Conservation (phyloP, 2,329 filamentous ascomycete genomes). For the Allantophomopsis cytisporea region DNA sequence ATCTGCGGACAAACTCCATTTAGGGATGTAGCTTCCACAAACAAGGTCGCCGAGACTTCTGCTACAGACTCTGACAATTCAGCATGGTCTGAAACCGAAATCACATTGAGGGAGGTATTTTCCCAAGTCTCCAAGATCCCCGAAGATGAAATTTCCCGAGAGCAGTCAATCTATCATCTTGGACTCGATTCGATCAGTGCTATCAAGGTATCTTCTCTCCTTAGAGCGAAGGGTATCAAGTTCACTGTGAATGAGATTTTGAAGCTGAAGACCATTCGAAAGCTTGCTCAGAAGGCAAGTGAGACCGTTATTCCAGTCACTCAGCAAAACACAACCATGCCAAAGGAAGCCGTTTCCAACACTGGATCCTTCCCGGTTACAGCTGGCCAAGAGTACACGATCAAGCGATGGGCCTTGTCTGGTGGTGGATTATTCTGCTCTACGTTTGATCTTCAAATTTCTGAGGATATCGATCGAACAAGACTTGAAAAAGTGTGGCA, state of each 20-base stretch:
- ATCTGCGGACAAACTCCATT: constrained; percentile 50
- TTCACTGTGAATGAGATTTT: constrained; percentile 59
- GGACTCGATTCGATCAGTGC: constrained; percentile 83
- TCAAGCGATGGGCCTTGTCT: constrained; percentile 61
- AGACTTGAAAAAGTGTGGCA: constrained; percentile 46
- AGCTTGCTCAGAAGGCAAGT: too few relatives aligned
- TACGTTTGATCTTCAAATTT: constrained; percentile 48
- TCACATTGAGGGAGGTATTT: constrained; percentile 29
- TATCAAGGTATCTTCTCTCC: constrained; percentile 62
- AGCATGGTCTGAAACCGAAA: constrained; percentile 22
- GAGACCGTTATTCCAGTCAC: too few relatives aligned
- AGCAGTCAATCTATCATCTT: constrained; percentile 60
- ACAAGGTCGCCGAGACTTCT: neutral
- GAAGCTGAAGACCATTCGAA: constrained; percentile 33
- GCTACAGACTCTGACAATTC: neutral
- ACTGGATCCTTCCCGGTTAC: constrained; percentile 43
- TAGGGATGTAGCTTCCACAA: constrained; percentile 2
- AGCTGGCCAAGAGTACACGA: constrained; percentile 69
- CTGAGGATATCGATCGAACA: constrained; percentile 20
- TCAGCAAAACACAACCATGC: too few relatives aligned
- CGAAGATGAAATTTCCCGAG: constrained; percentile 36
- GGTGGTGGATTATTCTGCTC: constrained; percentile 59
- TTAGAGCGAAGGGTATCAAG: constrained; percentile 46
- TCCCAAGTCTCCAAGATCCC: constrained; percentile 44
- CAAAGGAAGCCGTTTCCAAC: too few relatives aligned